phyloP scores from a whole-genome alignment of 805 yeast genomes.

The Saturnispora besseyi region DNA sequence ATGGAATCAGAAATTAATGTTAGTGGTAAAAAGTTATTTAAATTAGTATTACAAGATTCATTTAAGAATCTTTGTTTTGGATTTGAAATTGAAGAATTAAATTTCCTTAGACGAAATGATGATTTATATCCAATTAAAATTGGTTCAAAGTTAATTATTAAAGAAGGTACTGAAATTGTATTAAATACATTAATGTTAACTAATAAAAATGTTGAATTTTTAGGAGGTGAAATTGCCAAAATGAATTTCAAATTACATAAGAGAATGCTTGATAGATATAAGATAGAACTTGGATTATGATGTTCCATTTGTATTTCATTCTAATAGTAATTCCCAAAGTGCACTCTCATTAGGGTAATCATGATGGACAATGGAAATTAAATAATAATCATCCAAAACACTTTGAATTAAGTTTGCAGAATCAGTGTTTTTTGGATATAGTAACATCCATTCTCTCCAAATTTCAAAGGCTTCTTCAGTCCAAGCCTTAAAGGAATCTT shows the following conservation, averaged over 20 bases:
- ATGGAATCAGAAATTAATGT: conserved; percentile 1
- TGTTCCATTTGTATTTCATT: conserved; percentile 9
- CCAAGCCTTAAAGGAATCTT: conserved; percentile 93
- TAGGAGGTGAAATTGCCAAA: conserved; percentile 25
- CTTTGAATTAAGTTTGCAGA: conserved; percentile 54
- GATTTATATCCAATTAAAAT: conserved; percentile 33
- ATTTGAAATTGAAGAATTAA: conserved; percentile 44
- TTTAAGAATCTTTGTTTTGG: conserved; percentile 46
- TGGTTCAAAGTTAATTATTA: conserved; percentile 51
- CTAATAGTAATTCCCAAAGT: conserved; percentile 60
- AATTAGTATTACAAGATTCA: conserved; percentile 49
- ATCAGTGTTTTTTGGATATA: conserved; percentile 51
- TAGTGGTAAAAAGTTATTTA: conserved; percentile 29
- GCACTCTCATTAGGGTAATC: conserved; percentile 66
- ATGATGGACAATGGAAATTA: conserved; percentile 84
- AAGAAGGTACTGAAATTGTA: conserved; percentile 36
- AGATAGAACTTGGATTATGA: conserved; percentile 21
- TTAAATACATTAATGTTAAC: conserved; percentile 37
- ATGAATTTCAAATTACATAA: conserved; percentile 21
- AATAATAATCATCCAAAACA: conserved; percentile 53
- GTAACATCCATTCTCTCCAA: conserved; percentile 85
- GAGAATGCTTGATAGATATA: conserved; percentile 33
- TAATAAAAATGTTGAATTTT: conserved; percentile 15
- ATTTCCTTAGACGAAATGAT: conserved; percentile 31
- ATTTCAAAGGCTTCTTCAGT: conserved; percentile 88